A percentile compares a stretch with the other conserved stretches of the same genome.
Conservation (phyloP, 495 filamentous ascomycete genomes). For the Lasiosphaeris hirsuta region DNA sequence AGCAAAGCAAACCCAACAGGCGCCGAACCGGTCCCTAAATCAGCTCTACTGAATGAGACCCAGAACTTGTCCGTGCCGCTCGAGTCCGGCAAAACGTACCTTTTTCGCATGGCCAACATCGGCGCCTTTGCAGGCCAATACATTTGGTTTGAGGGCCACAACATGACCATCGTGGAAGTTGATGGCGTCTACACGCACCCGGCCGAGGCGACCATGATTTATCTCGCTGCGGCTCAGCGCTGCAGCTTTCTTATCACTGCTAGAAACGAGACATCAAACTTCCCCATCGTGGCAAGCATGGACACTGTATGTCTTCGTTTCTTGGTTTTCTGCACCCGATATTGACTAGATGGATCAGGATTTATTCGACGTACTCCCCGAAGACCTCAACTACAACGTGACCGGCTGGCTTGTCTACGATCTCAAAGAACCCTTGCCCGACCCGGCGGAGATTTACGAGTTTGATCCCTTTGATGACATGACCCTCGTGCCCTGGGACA, state of each 20-base stretch:
- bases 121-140: conserved; percentile 66
- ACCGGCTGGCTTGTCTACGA: conserved; percentile 81
- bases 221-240: conserved; percentile 66
- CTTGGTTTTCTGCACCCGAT: neutral
- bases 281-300: conserved; percentile 51
- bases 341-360: conserved; percentile 7
- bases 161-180: conserved; percentile 56
- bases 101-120: conserved; percentile 72
- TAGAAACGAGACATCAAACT: conserved; percentile 64
- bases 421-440: conserved; percentile 53
- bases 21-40: conserved; percentile 63
- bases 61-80: conserved; percentile 50
- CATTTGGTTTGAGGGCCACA: conserved; percentile 73
- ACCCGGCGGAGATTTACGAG: conserved; percentile 35
- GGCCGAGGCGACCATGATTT: conserved; percentile 57
- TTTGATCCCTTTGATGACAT: conserved; percentile 74
- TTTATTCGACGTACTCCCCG: conserved; percentile 65
- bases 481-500: conserved; percentile 63
- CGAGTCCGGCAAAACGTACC: conserved; percentile 71
- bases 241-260: conserved; percentile 66
- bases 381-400: conserved; percentile 66
- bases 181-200: conserved; percentile 59
- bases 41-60: conserved; percentile 68
- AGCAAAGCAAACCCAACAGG: conserved; percentile 43
- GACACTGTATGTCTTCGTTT: neutral